Evolutionary conservation across 768 basidiomycete species (phyloP), one percentile per base, ranked within the genome.

Genomic region (Piloderma croceum): DNA sequence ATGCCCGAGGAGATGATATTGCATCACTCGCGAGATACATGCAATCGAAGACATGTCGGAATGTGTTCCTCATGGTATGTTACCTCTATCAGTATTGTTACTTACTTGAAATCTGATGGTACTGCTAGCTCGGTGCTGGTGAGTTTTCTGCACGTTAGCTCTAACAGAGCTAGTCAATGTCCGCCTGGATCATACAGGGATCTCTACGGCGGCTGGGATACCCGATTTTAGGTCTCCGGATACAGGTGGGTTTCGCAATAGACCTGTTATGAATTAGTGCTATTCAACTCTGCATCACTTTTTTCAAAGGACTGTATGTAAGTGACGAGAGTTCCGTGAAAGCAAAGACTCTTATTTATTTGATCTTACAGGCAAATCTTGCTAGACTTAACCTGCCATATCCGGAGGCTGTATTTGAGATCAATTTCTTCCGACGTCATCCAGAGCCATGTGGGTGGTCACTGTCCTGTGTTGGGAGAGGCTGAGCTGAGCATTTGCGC

Each of bases 351-450:
- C 24, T 20, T 7, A 34, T 46, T 35, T 15, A 29, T 9, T 15
- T 29, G 27, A 29, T 29, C 34, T n/a, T 20, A 34, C 56, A 90
- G 87, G 76, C 84, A 9, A 89, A 90, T 54, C 71, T 90, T 23
- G 77, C 81, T 20, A 70, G 79, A 46, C 62, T 90, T 31, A 83
- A 83, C 13, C 72, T 90, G 11, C 92, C 91, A n/a, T 80, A 85
- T 52, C 91, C 93, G 0, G 93, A 98, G 54, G 93, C 93, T 0
- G 92, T 97, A 22, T 98, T 98, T 52, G 88, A 97, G 49, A 84
- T 98, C 52, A 67, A 69, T 36, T 98, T 82, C 66, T 93, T 97
- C 69, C 70, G 77, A 49, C 56, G 63, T 32, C 87, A 89, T 46
- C 91, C 90, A 3, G 65, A 78, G 12, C 88, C 90, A 23, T 90